Percentiles rank a stretch among this genome's conserved stretches.
phyloP scores from a whole-genome alignment of 768 basidiomycete species.

The Auricularia sp. region DNA sequence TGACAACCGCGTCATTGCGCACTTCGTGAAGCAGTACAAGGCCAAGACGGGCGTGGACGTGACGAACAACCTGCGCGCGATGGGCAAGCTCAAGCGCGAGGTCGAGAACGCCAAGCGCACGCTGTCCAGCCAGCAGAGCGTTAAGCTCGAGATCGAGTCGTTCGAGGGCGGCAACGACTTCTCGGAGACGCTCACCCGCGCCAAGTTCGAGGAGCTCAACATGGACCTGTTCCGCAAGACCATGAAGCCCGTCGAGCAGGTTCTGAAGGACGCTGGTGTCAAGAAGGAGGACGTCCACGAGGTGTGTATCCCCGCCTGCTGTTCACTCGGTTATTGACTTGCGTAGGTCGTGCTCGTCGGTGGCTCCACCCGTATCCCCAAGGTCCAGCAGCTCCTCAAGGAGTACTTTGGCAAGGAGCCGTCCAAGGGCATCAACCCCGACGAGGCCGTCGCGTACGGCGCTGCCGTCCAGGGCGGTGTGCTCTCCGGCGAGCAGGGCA shows the following conservation, averaged over 20 bases:
- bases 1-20: conserved; percentile 86
- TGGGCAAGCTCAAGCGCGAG: no score
- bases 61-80: no score
- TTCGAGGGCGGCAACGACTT: conserved; percentile 97
- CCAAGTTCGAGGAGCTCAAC: conserved; percentile 98
- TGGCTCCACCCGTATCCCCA: conserved; percentile 98
- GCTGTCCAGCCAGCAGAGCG: conserved; percentile 42
- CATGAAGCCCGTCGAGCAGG: conserved; percentile 98
- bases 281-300: conserved; percentile 97
- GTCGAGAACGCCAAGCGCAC: no score
- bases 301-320: conserved; percentile 28
- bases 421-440: conserved; percentile 97
- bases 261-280: conserved; percentile 93
- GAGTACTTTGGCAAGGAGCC: conserved; percentile 98
- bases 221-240: conserved; percentile 99
- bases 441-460: conserved; percentile 98
- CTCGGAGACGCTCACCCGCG: conserved; percentile 91
- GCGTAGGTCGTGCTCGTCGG: conserved; percentile 77
- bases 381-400: conserved; percentile 96
- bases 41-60: no score
- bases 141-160: conserved; percentile 87
- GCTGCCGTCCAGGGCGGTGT: conserved; percentile 98
- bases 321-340: background rate
- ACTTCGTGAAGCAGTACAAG: conserved; percentile 70
- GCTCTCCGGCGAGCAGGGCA: conserved; percentile 87